Percentiles rank a stretch among this genome's conserved stretches.
Conservation (phyloP, 352 stramenopile genomes). For the Paralagenidium karlingii region DNA sequence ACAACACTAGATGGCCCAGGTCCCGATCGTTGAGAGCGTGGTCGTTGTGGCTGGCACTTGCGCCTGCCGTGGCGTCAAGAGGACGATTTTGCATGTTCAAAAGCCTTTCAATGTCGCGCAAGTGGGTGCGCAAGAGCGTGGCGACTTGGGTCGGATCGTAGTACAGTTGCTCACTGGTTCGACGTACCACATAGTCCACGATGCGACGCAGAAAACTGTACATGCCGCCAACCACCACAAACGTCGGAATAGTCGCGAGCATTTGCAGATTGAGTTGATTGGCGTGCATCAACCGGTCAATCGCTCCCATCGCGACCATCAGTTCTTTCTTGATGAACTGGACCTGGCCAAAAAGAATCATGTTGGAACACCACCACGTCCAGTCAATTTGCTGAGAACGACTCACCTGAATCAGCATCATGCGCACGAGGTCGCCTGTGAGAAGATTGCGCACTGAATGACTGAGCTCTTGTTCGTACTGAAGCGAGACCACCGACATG, state of each 20-base stretch:
- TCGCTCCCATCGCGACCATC: conserved; percentile 79
- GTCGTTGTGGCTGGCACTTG: conserved; percentile 5
- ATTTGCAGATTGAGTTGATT: conserved; percentile 83
- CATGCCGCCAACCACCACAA: conserved; percentile 57
- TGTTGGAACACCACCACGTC: neutral
- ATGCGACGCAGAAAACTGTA: conserved; percentile 44
- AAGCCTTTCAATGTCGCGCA: conserved; percentile 72
- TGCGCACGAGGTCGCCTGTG: conserved; percentile 75
- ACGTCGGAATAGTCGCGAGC: conserved; percentile 73
- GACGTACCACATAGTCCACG: conserved; percentile 62
- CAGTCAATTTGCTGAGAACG: neutral
- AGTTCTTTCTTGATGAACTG: conserved; percentile 86
- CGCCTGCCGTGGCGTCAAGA: neutral
- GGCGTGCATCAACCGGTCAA: conserved; percentile 79
- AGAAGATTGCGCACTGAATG: conserved; percentile 65
- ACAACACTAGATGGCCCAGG: conserved; percentile 53
- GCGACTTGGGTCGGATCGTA: conserved; percentile 68
- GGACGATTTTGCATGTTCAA: conserved; percentile 71
- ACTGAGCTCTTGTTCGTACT: conserved; percentile 53
- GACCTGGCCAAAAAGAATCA: conserved; percentile 17
- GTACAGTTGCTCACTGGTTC: conserved; percentile 63
- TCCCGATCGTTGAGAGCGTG: conserved; percentile 44
- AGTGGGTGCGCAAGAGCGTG: conserved; percentile 59
- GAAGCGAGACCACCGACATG: conserved; percentile 62
- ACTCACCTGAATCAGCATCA: conserved; percentile 81